phyloP scores from a whole-genome alignment of 108 stramenopile species.

The Skeletonema tropicum region DNA sequence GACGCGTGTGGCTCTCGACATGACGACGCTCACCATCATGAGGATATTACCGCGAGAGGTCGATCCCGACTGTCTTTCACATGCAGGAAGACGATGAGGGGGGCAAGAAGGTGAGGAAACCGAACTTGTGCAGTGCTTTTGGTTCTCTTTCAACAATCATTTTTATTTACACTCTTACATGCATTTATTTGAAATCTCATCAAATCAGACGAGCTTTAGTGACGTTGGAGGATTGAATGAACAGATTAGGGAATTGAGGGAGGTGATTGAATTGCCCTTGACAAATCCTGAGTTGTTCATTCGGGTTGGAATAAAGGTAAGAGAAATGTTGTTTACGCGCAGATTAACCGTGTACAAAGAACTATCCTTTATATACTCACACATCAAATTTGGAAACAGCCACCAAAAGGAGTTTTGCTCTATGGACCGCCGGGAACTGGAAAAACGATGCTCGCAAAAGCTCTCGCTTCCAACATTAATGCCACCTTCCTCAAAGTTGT shows the following conservation, averaged over 20 bases:
- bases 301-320: conserved; percentile 97
- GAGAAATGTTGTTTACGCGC: conserved; percentile 6
- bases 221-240: conserved; percentile 94
- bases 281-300: conserved; percentile 98
- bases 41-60: conserved; percentile 96
- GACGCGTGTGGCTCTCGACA: conserved; percentile 96
- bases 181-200: too few relatives aligned
- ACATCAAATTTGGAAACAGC: conserved; percentile 21
- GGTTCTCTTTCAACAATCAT: too few relatives aligned
- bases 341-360: too few relatives aligned
- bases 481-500: conserved; percentile 98
- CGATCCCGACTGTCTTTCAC: conserved; percentile 98
- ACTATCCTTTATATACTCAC: too few relatives aligned
- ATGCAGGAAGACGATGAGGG: conserved; percentile 95
- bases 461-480: conserved; percentile 95
- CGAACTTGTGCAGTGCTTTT: too few relatives aligned
- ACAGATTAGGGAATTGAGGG: conserved; percentile 95
- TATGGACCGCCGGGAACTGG: conserved; percentile 96
- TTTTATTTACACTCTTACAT: too few relatives aligned
- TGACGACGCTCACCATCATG: conserved; percentile 99
- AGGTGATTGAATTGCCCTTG: conserved; percentile 98
- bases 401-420: conserved; percentile 89
- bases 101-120: conserved; percentile 54
- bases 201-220: conserved; percentile 63
- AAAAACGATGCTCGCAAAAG: conserved; percentile 94